Base-by-base conservation (phyloP, 805 yeast genomes). In the Clavispora asparagi region DNA sequence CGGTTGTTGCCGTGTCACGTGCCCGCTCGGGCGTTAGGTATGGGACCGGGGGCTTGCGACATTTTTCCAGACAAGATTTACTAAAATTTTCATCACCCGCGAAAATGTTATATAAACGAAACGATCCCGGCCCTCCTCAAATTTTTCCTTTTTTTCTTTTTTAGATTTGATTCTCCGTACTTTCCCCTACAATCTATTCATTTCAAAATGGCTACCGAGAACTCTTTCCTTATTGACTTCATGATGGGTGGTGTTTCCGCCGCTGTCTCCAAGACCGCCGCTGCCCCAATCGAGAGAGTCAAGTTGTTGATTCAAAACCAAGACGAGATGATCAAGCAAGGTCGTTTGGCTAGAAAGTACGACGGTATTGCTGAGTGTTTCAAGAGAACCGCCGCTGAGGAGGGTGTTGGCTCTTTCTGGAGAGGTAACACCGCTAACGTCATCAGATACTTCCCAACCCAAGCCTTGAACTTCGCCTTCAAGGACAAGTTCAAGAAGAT, bases 381-480 rank as follows among this genome's bases (percentile, higher is more conserved):
- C 95, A 82, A 70, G 66, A 87, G 97, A 82, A 91, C 97, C 61
- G 85, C 91, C 58, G 85, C 87, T 62, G 88, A 85, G 61, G 97
- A 90, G 80, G 97, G 97, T 83, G 66, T 87, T 56, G 79, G 76
- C 59, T 77, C 97, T 56, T 89, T 90, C 92, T 90, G 97, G 97
- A 86, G 97, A 86, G 97, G 97, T 83, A 90, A 90, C 91, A 91
- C 97, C 59, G 97, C 97, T 67, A 90, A 90, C 78, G 97, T 90
- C 71, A 85, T 90, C 79, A 87, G 97, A 82, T 90, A 91, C 84
- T 90, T 90, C 95, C 97, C 97, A 75, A 91, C 97, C 73, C 97
- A 90, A 79, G 97, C 97, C 65, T 83, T 90, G 71, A 90, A 90
- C 86, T 91, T 90, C 67, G 97, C 97, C 67, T 91, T 90, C 92